These are phyloP conservation scores for Funneliformis mosseae DNA, from an alignment of 192 early-diverging fungal genomes.

Conservation along the genomic window DNA sequence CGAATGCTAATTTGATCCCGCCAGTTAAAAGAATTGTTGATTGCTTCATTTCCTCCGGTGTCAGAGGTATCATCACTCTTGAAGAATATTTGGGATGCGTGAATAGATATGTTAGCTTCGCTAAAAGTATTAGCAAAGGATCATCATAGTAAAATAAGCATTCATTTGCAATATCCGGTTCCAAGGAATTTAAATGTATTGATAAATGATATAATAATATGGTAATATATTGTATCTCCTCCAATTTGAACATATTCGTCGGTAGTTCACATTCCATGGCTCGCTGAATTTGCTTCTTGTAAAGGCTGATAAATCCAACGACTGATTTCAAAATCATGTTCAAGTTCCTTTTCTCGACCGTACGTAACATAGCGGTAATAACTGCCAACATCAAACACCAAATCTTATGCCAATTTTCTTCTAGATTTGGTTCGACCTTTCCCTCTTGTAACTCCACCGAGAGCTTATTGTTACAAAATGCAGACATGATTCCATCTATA, in stretches of 20 bases:
- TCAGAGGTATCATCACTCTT: background rate
- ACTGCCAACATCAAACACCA: constrained; percentile 58
- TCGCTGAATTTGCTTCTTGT: constrained; percentile 47
- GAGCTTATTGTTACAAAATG: constrained; percentile 13
- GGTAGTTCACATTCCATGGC: constrained; percentile 45
- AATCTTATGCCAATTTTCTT: constrained; percentile 44
- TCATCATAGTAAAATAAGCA: constrained; percentile 41
- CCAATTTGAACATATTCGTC: constrained; percentile 44
- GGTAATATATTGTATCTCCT: constrained; percentile 56
- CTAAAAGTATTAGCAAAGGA: constrained; percentile 37
- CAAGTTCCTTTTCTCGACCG: constrained; percentile 40
- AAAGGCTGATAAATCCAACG: constrained; percentile 52
- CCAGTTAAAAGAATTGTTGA: background rate
- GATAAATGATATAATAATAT: constrained; percentile 56
- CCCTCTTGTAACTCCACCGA: constrained; percentile 9
- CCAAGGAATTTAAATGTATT: constrained; percentile 38
- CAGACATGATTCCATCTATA: background rate
- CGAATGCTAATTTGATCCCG: constrained; percentile 13
- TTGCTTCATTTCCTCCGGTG: constrained; percentile 18
- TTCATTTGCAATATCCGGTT: constrained; percentile 32
- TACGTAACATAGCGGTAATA: constrained; percentile 47
- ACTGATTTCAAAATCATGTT: constrained; percentile 43
- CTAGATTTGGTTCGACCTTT: background rate
- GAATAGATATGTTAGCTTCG: constrained; percentile 44
- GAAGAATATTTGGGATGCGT: constrained; percentile 39